Base-by-base conservation (phyloP, 1,284 basidiomycete species). In the Pholiota adiposa region DNA sequence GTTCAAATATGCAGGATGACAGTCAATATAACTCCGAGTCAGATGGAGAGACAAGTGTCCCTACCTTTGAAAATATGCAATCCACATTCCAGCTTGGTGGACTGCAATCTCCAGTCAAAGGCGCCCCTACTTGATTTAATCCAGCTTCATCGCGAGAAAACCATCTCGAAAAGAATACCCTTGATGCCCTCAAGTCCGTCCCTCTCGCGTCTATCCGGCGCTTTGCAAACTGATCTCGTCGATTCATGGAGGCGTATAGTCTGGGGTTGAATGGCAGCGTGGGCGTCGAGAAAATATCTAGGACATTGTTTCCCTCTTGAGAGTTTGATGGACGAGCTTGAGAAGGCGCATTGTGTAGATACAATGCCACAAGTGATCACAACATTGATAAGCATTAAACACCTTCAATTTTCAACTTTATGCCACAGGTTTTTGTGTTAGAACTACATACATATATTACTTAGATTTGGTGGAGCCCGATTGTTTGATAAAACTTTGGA, bases 131-230 rank as follows among this genome's bases (percentile, higher is more conserved):
- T n/a, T 50, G 60, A 9, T 31, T 56, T 2, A 27, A 46, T 23
- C 67, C 65, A 5, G 43, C 29, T 21, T 69, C 65, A 21, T 67
- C 65, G 6, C 51, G 49, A n/a, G 67, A 69, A 54, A 66, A 64
- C 34, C 57, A 64, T 34, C 61, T 71, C 2, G 54, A 66, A 49
- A 51, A 53, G 40, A 67, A 67, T 48, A 54, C 63, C 1, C 43
- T 65, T 1, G 34, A n/a, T 8, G 60, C 67, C 0, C 53, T 70
- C 2, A 56, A 64, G 21, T 48, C 58, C 6, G 54, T 70, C 19
- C 56, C 62, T 6, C 48, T 65, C 11, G 34, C 41, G 8, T 27
- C 40, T 9, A 68, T 67, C 55, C 50, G 60, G 41, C 31, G 51
- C 34, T 63, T 31, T 27, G 25, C 27, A 9, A 58, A 48, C 18